Evolutionary conservation across 2,329 filamentous ascomycete genomes (phyloP).

Genomic region (Dendrostoma leiphaemia): DNA sequence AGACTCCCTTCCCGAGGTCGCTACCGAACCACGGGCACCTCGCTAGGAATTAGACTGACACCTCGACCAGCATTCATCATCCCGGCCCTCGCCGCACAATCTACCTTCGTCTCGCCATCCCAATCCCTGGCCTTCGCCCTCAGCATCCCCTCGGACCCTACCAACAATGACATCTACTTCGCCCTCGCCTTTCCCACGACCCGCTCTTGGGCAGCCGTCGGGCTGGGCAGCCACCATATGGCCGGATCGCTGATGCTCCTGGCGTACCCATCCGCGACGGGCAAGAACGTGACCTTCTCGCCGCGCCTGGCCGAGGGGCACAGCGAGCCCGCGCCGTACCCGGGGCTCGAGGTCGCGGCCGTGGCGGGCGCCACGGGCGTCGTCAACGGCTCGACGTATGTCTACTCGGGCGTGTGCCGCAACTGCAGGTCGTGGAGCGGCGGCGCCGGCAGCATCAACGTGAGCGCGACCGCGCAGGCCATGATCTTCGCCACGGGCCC

Average conservation of each 20-base stretch:
- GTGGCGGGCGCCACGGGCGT: conserved; percentile 46
- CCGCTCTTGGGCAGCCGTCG: conserved; percentile 53
- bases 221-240: conserved; percentile 53
- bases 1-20: background rate
- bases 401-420: conserved; percentile 51
- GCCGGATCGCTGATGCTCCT: conserved; percentile 52
- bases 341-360: conserved; percentile 41
- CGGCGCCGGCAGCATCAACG: conserved; percentile 43
- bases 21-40: too few relatives aligned
- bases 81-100: conserved; percentile 8
- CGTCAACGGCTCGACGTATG: conserved; percentile 40
- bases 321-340: conserved; percentile 49
- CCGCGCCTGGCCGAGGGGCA: conserved; percentile 50
- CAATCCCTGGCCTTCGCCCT: conserved; percentile 47
- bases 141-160: conserved; percentile 44
- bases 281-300: conserved; percentile 53
- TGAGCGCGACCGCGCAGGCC: conserved; percentile 42
- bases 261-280: conserved; percentile 47
- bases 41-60: background rate
- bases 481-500: conserved; percentile 59
- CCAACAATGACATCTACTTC: conserved; percentile 51
- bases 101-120: conserved; percentile 40
- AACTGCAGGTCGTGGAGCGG: conserved; percentile 52
- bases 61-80: background rate
- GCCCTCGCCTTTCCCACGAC: conserved; percentile 45